A percentile compares a stretch with the other conserved stretches of the same genome.
Evolutionary conservation across 805 yeast species (phyloP).

Genomic region (Zygoascus biomembranicola): DNA sequence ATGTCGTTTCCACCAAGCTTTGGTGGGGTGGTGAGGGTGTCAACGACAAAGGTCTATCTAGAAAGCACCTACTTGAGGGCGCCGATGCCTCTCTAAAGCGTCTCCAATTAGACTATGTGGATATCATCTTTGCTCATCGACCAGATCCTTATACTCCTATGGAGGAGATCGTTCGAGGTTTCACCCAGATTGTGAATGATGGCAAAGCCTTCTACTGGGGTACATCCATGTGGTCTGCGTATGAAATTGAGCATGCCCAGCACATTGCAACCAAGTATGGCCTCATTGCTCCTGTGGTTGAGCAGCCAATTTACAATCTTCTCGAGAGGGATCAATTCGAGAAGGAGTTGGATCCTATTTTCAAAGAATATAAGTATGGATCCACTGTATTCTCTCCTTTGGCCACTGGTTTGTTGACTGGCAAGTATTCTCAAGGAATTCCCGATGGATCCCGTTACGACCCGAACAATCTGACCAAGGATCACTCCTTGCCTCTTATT

Average conservation of each 20-base stretch:
- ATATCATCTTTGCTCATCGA: slow-evolving; percentile 25
- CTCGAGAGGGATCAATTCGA: slow-evolving; percentile 22
- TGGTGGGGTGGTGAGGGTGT: slow-evolving; percentile 23
- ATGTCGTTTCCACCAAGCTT: slow-evolving; percentile 25
- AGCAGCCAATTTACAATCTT: slow-evolving; percentile 24
- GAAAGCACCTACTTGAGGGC: slow-evolving; percentile 26
- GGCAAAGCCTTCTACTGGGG: slow-evolving; percentile 28
- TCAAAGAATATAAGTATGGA: slow-evolving; percentile 23
- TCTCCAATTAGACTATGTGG: slow-evolving; percentile 25
- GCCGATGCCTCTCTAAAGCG: slow-evolving; percentile 21
- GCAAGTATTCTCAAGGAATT: slow-evolving; percentile 16
- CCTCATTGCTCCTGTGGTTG: slow-evolving; percentile 25
- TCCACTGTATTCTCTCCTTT: slow-evolving; percentile 25
- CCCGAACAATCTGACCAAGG: slow-evolving; percentile 10
- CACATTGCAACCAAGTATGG: slow-evolving; percentile 25
- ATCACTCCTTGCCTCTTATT: slow-evolving; percentile 4
- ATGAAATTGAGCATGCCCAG: slow-evolving; percentile 26
- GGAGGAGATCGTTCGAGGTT: slow-evolving; percentile 26
- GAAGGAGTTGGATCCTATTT: slow-evolving; percentile 22
- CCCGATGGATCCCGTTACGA: slow-evolving; percentile 12
- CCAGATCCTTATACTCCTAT: slow-evolving; percentile 23
- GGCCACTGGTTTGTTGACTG: slow-evolving; percentile 24
- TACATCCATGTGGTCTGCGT: slow-evolving; percentile 26
- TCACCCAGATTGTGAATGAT: slow-evolving; percentile 22
- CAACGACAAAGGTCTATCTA: slow-evolving; percentile 22